A percentile compares a stretch with the other conserved stretches of the same genome.
phyloP scores from a whole-genome alignment of 441 rosid genomes.

The Manihot esculenta region DNA sequence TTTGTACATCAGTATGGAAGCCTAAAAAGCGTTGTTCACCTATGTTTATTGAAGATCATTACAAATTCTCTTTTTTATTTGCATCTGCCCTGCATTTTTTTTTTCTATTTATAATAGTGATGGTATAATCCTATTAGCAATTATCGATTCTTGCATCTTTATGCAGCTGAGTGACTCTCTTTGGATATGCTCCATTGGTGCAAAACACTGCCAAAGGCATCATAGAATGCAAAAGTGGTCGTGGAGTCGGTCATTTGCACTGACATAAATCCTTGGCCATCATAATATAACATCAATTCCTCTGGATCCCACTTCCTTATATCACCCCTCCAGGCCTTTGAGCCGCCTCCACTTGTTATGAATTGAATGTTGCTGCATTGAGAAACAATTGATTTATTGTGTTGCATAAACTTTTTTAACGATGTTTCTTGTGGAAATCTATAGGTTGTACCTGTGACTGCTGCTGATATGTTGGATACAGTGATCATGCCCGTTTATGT shows the following conservation, averaged over 20 bases:
- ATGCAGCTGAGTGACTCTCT: constrained; percentile 16
- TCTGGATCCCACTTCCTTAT: constrained; percentile 31
- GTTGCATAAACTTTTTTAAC: background rate
- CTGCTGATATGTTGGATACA: constrained; percentile 28
- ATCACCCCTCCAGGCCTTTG: constrained; percentile 76
- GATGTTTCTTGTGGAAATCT: too few species aligned
- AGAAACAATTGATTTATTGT: background rate
- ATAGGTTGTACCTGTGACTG: constrained; percentile 6
- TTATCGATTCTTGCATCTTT: background rate
- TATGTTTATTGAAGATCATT: background rate
- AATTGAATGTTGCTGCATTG: constrained; percentile 47
- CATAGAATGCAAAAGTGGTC: constrained; percentile 41
- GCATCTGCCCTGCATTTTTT: background rate
- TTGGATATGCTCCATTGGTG: constrained; percentile 30
- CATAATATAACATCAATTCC: constrained; percentile 53
- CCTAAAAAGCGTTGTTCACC: background rate
- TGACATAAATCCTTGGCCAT: constrained; percentile 80
- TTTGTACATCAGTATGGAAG: background rate
- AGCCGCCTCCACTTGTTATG: constrained; percentile 73
- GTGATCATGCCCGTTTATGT: constrained; percentile 60
- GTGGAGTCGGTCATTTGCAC: constrained; percentile 34
- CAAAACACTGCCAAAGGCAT: constrained; percentile 49
- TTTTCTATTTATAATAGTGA: background rate
- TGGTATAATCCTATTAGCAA: background rate
- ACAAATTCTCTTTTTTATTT: background rate